Conservation (phyloP, 352 stramenopile species). For the Phytophthora pinifolia region DNA sequence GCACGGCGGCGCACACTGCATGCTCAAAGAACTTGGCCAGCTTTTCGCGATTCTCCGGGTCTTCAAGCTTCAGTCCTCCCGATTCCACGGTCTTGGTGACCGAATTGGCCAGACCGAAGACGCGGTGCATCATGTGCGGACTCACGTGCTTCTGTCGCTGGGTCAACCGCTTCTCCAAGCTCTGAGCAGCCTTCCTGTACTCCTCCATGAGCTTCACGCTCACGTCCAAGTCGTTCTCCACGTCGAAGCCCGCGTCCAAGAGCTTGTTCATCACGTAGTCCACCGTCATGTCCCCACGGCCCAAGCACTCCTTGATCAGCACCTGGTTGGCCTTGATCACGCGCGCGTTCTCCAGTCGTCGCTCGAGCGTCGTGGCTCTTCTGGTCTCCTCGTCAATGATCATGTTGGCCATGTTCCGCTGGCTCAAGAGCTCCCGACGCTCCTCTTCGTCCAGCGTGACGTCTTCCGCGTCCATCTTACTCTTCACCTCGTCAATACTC, state of each 20-base stretch:
- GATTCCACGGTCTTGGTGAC: slow-evolving; percentile 19
- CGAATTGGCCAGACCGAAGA: slow-evolving; percentile 56
- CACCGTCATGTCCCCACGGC: slow-evolving; percentile 43
- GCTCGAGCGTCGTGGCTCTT: slow-evolving; percentile 39
- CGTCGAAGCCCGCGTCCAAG: slow-evolving; percentile 27
- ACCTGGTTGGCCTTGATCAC: slow-evolving; percentile 49
- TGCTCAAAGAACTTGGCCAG: slow-evolving; percentile 56
- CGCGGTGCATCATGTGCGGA: slow-evolving; percentile 66
- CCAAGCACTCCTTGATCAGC: slow-evolving; percentile 50
- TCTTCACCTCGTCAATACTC: slow-evolving; percentile 17
- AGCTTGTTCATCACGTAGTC: slow-evolving; percentile 51
- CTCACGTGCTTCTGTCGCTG: slow-evolving; percentile 48
- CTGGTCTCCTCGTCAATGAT: slow-evolving; percentile 30
- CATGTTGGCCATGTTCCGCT: slow-evolving; percentile 20
- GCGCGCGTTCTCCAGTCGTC: slow-evolving; percentile 41
- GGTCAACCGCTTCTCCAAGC: slow-evolving; percentile 54
- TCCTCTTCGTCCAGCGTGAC: slow-evolving; percentile 28
- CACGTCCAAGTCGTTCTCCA: slow-evolving; percentile 55
- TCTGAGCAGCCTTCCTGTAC: slow-evolving; percentile 72
- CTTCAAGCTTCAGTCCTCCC: slow-evolving; percentile 18
- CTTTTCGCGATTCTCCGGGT: slow-evolving; percentile 29
- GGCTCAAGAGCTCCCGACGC: slow-evolving; percentile 18
- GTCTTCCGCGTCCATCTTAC: slow-evolving; percentile 12
- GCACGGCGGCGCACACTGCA: slow-evolving; percentile 52
- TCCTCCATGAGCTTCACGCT: slow-evolving; percentile 66